Evolutionary conservation across 2,329 filamentous ascomycete species (phyloP).

Genomic region (Ceratocystis lukuohia): DNA sequence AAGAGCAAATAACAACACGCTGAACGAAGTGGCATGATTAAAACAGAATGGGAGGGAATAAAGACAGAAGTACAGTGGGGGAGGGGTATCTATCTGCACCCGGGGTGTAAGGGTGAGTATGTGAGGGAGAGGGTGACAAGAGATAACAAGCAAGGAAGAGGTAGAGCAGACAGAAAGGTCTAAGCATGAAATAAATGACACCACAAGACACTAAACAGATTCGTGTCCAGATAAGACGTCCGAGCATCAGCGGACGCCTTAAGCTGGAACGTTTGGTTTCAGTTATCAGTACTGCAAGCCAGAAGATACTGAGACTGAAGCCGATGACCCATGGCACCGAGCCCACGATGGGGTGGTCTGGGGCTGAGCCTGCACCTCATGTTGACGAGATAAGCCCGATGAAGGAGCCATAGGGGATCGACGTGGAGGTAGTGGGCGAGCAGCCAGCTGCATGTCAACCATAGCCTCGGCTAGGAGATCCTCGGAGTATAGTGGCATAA

Average conservation of each 20-base stretch:
- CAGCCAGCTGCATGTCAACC: slow-evolving; percentile 51
- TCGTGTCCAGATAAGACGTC: no score
- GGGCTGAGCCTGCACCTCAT: not conserved
- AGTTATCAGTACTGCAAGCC: not conserved
- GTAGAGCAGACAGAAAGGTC: no score
- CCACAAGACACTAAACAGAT: no score
- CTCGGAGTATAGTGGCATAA: slow-evolving; percentile 46
- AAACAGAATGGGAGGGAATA: not conserved
- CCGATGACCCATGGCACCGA: slow-evolving; percentile 12
- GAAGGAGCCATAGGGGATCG: not conserved
- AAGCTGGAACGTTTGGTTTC: not conserved
- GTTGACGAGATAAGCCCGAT: not conserved
- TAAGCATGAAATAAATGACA: no score
- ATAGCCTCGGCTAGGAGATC: slow-evolving; percentile 45
- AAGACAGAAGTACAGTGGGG: not conserved
- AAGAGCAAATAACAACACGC: not conserved
- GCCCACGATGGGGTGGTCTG: slow-evolving; percentile 8
- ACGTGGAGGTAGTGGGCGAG: slow-evolving; percentile 23
- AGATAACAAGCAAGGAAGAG: no score
- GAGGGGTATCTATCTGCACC: not conserved
- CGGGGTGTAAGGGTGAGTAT: not conserved
- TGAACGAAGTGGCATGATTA: not conserved
- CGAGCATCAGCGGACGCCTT: not conserved
- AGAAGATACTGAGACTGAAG: slow-evolving; percentile 11
- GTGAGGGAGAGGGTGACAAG: not conserved